Base-by-base conservation (phyloP, 2,329 filamentous ascomycete species). In the Hypoxylon sp. region DNA sequence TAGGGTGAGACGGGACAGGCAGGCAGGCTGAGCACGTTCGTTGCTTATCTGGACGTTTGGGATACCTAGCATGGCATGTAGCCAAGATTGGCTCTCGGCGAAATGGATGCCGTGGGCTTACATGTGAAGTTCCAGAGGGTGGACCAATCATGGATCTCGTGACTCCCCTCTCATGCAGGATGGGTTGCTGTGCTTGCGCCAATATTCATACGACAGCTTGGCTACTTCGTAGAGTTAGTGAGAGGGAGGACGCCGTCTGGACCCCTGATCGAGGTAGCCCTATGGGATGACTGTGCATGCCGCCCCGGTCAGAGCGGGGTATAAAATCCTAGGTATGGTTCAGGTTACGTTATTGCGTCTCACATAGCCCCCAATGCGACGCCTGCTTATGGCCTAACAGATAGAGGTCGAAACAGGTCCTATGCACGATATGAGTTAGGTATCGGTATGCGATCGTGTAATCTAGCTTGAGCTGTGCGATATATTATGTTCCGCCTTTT, bases 221-320 rank as follows among this genome's bases (percentile, higher is more conserved):
- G n/a, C n/a, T n/a, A n/a, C n/a, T n/a, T n/a, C n/a, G n/a, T n/a
- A n/a, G n/a, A n/a, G n/a, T 32, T 18, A 18, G 36, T n/a, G n/a
- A 30, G n/a, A 38, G 44, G 36, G 26, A 18, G 18, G n/a, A 18
- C 16, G 20, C 1, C 36, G 8, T 40, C 7, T 40, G 8, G 32
- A 58, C 54, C 55, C 55, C 55, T 59, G 55, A 45, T n/a, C 5
- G 26, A 38, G 40, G 18, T n/a, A 60, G 56, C 56, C 56, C 56
- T 60, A 60, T 20, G 49, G 45, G 12, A 30, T 46, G 36, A 59
- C 26, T 28, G 26, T 60, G 40, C 38, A 52, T 56, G 24, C 30
- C 40, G 12, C 18, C 46, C 20, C 36, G 16, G 36, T 12, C 46
- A 60, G 48, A 52, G 56, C 56, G 56, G 56, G 56, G 55, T 44